phyloP scores from a whole-genome alignment of 129 eudicot genomes.

The Pulicaria dysenterica region DNA sequence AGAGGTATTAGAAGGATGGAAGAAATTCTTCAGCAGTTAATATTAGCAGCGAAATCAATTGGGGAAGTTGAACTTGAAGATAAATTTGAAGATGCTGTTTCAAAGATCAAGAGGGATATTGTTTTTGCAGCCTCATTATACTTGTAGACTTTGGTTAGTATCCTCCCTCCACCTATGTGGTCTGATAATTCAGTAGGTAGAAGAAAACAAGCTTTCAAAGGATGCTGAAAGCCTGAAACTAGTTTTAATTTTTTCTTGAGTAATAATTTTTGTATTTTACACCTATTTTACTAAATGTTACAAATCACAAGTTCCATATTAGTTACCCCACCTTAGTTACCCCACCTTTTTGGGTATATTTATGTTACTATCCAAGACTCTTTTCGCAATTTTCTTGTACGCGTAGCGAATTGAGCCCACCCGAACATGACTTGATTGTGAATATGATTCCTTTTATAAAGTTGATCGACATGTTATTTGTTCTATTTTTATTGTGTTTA shows the following conservation, averaged over 20 bases:
- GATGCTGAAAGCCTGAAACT: neutral
- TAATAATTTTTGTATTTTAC: neutral
- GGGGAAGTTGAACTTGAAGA: constrained; percentile 91
- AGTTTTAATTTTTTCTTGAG: neutral
- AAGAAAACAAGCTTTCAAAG: constrained; percentile 6
- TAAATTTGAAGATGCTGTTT: constrained; percentile 87
- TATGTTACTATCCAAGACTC: no score
- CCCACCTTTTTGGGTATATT: no score
- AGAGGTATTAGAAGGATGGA: constrained; percentile 95
- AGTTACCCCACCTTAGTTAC: no score
- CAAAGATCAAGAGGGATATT: constrained; percentile 95
- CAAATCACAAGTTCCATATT: neutral
- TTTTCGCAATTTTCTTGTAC: no score
- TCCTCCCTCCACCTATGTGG: neutral
- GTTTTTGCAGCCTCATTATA: constrained; percentile 96
- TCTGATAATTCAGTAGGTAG: constrained; percentile 20
- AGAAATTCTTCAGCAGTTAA: constrained; percentile 95
- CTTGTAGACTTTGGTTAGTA: constrained; percentile 38
- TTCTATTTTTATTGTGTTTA: no score
- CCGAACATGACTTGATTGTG: no score
- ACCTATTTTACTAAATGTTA: neutral
- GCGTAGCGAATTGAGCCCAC: no score
- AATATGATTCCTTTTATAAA: no score
- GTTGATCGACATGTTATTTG: no score
- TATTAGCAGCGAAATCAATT: constrained; percentile 80